Percentiles rank a stretch among this genome's conserved stretches.
Conservation (phyloP, 1,284 basidiomycete species). For the Coniophora puteana region DNA sequence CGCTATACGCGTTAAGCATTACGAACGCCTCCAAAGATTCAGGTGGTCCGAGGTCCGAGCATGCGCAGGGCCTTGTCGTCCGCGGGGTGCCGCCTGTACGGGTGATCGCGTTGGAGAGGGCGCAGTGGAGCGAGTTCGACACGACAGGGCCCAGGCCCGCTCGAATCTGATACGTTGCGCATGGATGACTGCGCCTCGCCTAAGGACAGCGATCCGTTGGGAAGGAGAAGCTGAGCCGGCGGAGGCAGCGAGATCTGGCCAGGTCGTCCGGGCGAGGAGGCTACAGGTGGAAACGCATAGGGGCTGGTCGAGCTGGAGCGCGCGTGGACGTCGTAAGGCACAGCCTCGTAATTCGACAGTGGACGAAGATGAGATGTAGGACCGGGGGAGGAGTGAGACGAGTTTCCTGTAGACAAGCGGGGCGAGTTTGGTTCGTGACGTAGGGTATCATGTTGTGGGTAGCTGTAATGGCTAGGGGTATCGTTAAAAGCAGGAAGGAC, state of each 20-base stretch:
- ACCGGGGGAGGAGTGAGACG: too few species aligned
- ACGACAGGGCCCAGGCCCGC: constrained; percentile 29
- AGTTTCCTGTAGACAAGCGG: too few species aligned
- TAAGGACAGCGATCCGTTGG: constrained; percentile 23
- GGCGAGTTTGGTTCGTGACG: too few species aligned
- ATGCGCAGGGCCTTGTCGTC: constrained; percentile 60
- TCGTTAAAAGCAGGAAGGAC: too few species aligned
- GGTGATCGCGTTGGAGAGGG: constrained; percentile 47
- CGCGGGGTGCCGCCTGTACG: constrained; percentile 56
- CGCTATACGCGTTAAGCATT: too few species aligned
- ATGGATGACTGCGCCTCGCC: too few species aligned
- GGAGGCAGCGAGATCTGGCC: constrained; percentile 28
- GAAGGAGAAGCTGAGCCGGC: constrained; percentile 24
- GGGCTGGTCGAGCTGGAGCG: constrained; percentile 3
- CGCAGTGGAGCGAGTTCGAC: constrained; percentile 53
- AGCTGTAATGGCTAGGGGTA: too few species aligned
- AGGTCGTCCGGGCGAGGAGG: constrained; percentile 4
- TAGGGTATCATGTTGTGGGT: too few species aligned
- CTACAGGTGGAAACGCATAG: constrained; percentile 11
- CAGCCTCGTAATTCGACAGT: constrained; percentile 14
- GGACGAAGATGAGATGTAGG: constrained; percentile 16
- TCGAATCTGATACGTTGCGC: too few species aligned
- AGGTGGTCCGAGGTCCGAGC: constrained; percentile 37
- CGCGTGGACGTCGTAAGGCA: constrained; percentile 5
- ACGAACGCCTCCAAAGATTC: too few species aligned